These are phyloP conservation scores for Hypoxylon perforatum DNA, from an alignment of 495 filamentous ascomycete species.

Conservation along the genomic window DNA sequence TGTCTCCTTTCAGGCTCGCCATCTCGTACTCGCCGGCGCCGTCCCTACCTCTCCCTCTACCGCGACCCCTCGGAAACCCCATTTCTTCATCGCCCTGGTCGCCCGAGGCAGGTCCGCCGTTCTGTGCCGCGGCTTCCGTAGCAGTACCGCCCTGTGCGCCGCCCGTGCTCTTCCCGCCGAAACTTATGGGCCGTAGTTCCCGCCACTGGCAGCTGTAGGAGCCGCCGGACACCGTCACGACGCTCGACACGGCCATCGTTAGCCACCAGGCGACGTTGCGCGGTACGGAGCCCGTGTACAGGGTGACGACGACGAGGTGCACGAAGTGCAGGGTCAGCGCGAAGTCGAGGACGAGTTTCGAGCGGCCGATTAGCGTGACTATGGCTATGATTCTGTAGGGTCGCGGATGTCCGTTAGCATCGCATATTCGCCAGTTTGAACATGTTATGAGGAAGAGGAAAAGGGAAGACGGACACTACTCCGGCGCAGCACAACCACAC, in stretches of 20 bases:
- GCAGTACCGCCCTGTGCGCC: conserved; percentile 25
- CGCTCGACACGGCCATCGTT: conserved; percentile 74
- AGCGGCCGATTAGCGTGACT: conserved; percentile 81
- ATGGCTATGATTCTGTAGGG: conserved; percentile 75
- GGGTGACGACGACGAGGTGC: conserved; percentile 78
- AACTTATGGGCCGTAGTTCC: conserved; percentile 87
- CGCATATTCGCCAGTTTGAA: background rate
- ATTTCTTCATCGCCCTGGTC: conserved; percentile 58
- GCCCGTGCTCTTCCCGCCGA: conserved; percentile 55
- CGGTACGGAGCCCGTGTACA: conserved; percentile 82
- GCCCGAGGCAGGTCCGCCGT: conserved; percentile 25
- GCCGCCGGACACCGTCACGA: conserved; percentile 75
- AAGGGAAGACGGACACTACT: conserved; percentile 72
- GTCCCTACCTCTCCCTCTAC: conserved; percentile 65
- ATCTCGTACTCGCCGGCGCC: conserved; percentile 83
- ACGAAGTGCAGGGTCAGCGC: conserved; percentile 88
- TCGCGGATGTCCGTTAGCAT: conserved; percentile 20
- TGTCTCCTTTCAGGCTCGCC: conserved; percentile 60
- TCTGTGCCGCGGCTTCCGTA: conserved; percentile 19
- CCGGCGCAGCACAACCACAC: conserved; percentile 86
- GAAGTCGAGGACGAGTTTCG: conserved; percentile 94
- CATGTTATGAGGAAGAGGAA: conserved; percentile 13
- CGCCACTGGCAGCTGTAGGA: conserved; percentile 93
- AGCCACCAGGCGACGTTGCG: conserved; percentile 87
- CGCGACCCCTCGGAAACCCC: conserved; percentile 62